Conservation (phyloP, 1,139 yeast genomes). For the Sugiyamaella grinbergsii region DNA sequence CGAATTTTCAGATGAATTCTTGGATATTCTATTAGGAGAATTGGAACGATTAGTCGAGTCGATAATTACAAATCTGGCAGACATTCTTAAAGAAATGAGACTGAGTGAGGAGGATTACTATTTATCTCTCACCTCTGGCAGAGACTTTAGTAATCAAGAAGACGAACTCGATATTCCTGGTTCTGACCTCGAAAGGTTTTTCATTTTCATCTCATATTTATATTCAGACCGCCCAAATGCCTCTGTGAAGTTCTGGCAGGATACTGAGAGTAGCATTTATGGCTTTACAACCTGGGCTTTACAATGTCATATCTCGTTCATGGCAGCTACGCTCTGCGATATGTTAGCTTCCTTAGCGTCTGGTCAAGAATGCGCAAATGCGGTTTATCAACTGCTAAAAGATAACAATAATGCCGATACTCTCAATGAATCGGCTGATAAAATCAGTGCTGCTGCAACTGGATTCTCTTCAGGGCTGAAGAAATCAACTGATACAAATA, state of each 20-base stretch:
- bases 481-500: not conserved
- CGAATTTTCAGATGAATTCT: slow-evolving; percentile 29
- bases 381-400: slow-evolving; percentile 47
- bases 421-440: slow-evolving; percentile 13
- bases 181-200: slow-evolving; percentile 86
- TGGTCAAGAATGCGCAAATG: slow-evolving; percentile 56
- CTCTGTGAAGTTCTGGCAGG: slow-evolving; percentile 70
- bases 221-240: slow-evolving; percentile 63
- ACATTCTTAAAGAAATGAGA: slow-evolving; percentile 74
- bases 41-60: slow-evolving; percentile 53
- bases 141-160: slow-evolving; percentile 30
- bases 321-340: slow-evolving; percentile 79
- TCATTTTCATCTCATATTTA: slow-evolving; percentile 71
- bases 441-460: slow-evolving; percentile 17
- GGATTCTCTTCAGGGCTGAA: slow-evolving; percentile 11
- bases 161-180: slow-evolving; percentile 53
- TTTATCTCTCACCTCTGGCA: slow-evolving; percentile 50
- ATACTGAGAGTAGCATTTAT: slow-evolving; percentile 59
- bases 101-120: slow-evolving; percentile 82
- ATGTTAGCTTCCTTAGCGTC: slow-evolving; percentile 74
- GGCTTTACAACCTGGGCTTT: slow-evolving; percentile 92
- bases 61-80: slow-evolving; percentile 73
- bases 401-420: slow-evolving; percentile 18
- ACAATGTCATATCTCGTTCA: slow-evolving; percentile 77
- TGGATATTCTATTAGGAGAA: slow-evolving; percentile 26